Base-by-base conservation (phyloP, 2,329 filamentous ascomycete species). In the Thelonectria olida region DNA sequence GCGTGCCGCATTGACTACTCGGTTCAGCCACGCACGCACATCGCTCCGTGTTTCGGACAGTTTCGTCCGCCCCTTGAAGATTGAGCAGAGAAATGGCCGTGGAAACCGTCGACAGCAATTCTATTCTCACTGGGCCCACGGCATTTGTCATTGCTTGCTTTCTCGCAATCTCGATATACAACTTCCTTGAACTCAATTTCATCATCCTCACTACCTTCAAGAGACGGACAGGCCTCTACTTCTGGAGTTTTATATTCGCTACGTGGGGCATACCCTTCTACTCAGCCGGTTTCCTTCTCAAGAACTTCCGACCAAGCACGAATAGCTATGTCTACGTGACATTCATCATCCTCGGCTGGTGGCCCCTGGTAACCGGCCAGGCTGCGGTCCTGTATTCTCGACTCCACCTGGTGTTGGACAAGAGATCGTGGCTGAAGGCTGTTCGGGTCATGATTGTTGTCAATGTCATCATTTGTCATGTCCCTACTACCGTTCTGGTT, bases 321-420 rank as follows among this genome's bases (percentile, higher is more conserved):
- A 44, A 53, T 2, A 54, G 39, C 8, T 67, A 71, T 17, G 34
- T 68, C 1, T 64, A 69, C 15, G 67, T 65, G 2, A 75, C 72
- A 1, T 53, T 74, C 7, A 72, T 74, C 7, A 61, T 73, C 10
- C 57, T 73, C 8, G 73, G 73, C 6, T 76, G 75, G 73, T 71
- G 68, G 15, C 64, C 71, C 1, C 87, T 89, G 84, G 81, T 89
- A 0, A 88, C 85, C 1, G 87, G 87, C 0, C 85, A 88, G 70
- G 83, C 84, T 0, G 67, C 89, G n/a, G 86, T 90, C 1, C 76
- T 90, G 0, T 90, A 87, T 74, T 89, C 86, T 1, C 81, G 87
- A 1, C 77, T 90, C 1, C 86, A 89, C 67, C 79, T 90, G 2
- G 80, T 90, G 15, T 76, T 86, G 8, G 81, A 81, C 13, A 83